Conservation (phyloP, 768 basidiomycete species). For the Rossbeevera mucosa region DNA sequence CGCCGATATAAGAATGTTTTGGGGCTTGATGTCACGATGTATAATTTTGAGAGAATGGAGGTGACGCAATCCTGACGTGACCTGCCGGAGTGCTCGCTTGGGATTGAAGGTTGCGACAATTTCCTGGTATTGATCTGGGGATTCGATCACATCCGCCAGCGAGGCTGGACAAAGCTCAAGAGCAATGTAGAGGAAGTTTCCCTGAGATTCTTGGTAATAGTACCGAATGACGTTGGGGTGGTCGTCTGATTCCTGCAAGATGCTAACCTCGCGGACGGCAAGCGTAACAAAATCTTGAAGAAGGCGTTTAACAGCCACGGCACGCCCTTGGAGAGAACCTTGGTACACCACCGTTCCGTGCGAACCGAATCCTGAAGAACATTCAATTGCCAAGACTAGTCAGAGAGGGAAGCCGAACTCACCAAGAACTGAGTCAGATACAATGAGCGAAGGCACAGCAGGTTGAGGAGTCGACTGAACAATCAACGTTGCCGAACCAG, state of each 20-base stretch:
- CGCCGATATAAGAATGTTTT: conserved; percentile 87
- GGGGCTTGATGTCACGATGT: conserved; percentile 98
- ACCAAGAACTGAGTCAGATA: conserved; percentile 78
- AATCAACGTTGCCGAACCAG: conserved; percentile 17
- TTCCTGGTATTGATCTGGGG: conserved; percentile 72
- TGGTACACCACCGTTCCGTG: conserved; percentile 95
- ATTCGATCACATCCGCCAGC: conserved; percentile 82
- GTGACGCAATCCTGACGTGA: conserved; percentile 83
- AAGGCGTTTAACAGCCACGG: conserved; percentile 97
- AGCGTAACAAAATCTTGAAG: conserved; percentile 94
- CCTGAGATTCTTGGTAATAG: conserved; percentile 92
- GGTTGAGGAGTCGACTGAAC: conserved; percentile 21
- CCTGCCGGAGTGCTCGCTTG: conserved; percentile 82
- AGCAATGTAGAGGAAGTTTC: conserved; percentile 95
- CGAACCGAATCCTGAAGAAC: conserved; percentile 75
- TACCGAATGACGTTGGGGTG: conserved; percentile 99
- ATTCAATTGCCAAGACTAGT: not conserved
- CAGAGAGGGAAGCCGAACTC: conserved; percentile 19
- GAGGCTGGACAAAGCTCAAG: conserved; percentile 92
- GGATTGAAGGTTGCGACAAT: conserved; percentile 77
- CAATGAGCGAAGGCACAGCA: conserved; percentile 49
- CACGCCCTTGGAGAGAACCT: conserved; percentile 93
- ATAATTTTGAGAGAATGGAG: conserved; percentile 92
- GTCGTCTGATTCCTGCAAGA: conserved; percentile 95
- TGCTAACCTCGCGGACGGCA: conserved; percentile 86